These are phyloP conservation scores for Zymoseptoria crescenta DNA, from an alignment of 2,329 filamentous ascomycete genomes.

Conservation along the genomic window DNA sequence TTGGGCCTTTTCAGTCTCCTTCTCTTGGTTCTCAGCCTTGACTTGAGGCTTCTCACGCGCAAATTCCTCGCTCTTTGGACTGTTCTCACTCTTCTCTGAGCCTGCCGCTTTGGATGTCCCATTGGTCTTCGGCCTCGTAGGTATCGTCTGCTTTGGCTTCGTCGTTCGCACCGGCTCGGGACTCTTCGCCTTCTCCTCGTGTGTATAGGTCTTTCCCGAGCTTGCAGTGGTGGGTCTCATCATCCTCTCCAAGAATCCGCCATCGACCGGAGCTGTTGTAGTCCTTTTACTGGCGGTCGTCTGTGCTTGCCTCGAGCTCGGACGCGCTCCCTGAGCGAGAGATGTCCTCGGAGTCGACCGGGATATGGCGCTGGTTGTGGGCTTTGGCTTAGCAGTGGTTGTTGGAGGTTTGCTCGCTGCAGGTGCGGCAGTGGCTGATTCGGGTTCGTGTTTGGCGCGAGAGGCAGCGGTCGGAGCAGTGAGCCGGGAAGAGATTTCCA, in stretches of 20 bases:
- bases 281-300: slow-evolving; percentile 11
- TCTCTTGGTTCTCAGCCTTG: neutral
- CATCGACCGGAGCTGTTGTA: slow-evolving; percentile 52
- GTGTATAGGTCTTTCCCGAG: slow-evolving; percentile 60
- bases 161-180: slow-evolving; percentile 28
- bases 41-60: neutral
- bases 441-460: slow-evolving; percentile 49
- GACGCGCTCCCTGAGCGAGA: slow-evolving; percentile 31
- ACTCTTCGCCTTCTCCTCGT: slow-evolving; percentile 49
- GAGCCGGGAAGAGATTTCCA: slow-evolving; percentile 58
- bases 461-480: slow-evolving; percentile 64
- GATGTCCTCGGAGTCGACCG: slow-evolving; percentile 33
- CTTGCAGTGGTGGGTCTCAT: slow-evolving; percentile 68
- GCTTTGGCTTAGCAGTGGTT: slow-evolving; percentile 24
- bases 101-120: slow-evolving; percentile 7
- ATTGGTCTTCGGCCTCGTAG: slow-evolving; percentile 11
- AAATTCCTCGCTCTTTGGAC: slow-evolving; percentile 22
- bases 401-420: slow-evolving; percentile 21
- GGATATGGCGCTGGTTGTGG: slow-evolving; percentile 17
- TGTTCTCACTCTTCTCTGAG: slow-evolving; percentile 27
- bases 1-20: neutral
- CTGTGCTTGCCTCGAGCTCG: slow-evolving; percentile 41
- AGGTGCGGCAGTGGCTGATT: slow-evolving; percentile 19
- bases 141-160: slow-evolving; percentile 9
- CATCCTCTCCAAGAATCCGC: slow-evolving; percentile 71